phyloP scores from a whole-genome alignment of 495 filamentous ascomycete species.

The Neurospora sp. region DNA sequence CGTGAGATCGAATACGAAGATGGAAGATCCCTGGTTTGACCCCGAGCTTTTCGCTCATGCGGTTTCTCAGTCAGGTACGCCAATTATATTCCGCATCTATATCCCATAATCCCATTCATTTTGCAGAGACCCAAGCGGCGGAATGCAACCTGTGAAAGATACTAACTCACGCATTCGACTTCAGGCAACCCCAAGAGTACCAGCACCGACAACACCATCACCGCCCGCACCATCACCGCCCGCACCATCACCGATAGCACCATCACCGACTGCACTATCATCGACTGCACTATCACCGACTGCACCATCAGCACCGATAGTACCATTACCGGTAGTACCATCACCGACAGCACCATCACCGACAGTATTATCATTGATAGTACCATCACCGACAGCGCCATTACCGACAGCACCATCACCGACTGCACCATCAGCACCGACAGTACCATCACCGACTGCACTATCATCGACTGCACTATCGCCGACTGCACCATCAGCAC shows the following conservation, averaged over 20 bases:
- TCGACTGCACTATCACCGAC: neutral
- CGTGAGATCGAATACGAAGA: neutral
- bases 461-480: neutral
- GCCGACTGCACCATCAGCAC: neutral
- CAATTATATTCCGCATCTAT: neutral
- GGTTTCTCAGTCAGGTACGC: neutral
- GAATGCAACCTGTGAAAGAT: neutral
- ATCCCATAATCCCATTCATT: neutral
- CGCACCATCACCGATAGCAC: neutral
- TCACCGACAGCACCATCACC: neutral
- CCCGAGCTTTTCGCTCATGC: neutral
- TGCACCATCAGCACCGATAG: neutral
- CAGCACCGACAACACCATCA: neutral
- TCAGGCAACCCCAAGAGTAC: neutral
- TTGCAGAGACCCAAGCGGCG: too few relatives aligned
- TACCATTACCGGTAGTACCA: too few relatives aligned
- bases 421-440: neutral
- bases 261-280: neutral
- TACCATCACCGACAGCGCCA: too few relatives aligned
- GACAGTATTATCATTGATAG: neutral
- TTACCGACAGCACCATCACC: too few relatives aligned
- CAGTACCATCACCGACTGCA: neutral
- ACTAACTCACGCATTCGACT: neutral
- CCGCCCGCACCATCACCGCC: neutral
- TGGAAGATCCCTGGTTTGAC: neutral